A percentile compares a stretch with the other conserved stretches of the same genome.
phyloP scores from a whole-genome alignment of 441 rosid species.

The Capsella rubella region DNA sequence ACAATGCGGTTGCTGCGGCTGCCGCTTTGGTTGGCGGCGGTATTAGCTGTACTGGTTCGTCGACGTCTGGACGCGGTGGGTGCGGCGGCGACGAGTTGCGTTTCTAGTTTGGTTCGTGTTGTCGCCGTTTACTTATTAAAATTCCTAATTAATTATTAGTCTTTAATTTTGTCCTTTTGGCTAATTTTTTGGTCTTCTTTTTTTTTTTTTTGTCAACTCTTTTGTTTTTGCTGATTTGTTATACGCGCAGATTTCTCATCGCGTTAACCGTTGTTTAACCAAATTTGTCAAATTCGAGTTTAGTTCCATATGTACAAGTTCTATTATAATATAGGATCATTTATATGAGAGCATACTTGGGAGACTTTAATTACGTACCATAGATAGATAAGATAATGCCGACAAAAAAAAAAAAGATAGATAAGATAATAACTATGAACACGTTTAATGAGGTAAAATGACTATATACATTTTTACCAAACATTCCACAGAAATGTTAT shows the following conservation, averaged over 20 bases:
- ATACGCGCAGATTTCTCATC: slow-evolving; percentile 1
- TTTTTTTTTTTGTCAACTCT: background rate
- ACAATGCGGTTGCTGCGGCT: slow-evolving; percentile 52
- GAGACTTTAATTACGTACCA: too few species aligned
- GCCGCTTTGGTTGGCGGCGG: slow-evolving; percentile 60
- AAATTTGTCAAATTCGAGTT: background rate
- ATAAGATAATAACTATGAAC: too few species aligned
- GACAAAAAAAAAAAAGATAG: too few species aligned
- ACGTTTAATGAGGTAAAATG: too few species aligned
- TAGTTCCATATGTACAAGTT: too few species aligned
- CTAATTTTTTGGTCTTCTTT: background rate
- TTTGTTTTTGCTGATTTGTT: slow-evolving; percentile 28
- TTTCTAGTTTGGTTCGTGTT: slow-evolving; percentile 14
- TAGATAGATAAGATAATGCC: too few species aligned
- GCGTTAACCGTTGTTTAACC: background rate
- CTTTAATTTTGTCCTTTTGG: background rate
- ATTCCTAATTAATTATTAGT: background rate
- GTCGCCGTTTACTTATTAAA: slow-evolving; percentile 8
- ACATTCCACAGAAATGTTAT: too few species aligned
- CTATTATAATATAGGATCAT: too few species aligned
- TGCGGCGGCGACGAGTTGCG: slow-evolving; percentile 22
- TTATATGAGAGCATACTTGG: too few species aligned
- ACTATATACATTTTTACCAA: too few species aligned
- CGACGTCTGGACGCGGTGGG: slow-evolving; percentile 37
- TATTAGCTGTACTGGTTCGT: slow-evolving; percentile 37